Evolutionary conservation across 495 filamentous ascomycete species (phyloP).

Genomic region (Penicillium cinerascens): DNA sequence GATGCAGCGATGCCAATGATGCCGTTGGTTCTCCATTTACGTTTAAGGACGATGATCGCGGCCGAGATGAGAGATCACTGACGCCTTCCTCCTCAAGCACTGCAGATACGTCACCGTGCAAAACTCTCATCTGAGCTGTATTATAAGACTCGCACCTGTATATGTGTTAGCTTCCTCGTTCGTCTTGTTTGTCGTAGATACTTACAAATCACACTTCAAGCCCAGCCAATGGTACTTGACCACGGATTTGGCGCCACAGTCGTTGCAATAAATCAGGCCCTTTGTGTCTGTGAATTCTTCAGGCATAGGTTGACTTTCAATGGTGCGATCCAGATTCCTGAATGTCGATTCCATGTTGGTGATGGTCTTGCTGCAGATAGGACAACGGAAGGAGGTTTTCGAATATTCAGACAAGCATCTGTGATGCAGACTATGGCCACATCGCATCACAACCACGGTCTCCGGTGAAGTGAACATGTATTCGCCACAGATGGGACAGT

Average conservation of each 20-base stretch:
- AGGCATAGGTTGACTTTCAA: slow-evolving; percentile 90
- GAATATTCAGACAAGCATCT: slow-evolving; percentile 82
- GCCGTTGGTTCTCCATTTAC: slow-evolving; percentile 22
- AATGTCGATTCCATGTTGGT: slow-evolving; percentile 97
- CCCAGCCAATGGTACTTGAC: slow-evolving; percentile 94
- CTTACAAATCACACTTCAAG: slow-evolving; percentile 75
- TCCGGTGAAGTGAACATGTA: slow-evolving; percentile 95
- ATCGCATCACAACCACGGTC: slow-evolving; percentile 89
- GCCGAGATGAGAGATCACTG: slow-evolving; percentile 14
- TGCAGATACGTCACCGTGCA: slow-evolving; percentile 39
- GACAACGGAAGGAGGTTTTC: slow-evolving; percentile 86
- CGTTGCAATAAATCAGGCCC: slow-evolving; percentile 86
- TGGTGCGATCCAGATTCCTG: slow-evolving; percentile 78
- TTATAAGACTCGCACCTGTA: slow-evolving; percentile 74
- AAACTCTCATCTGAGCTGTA: slow-evolving; percentile 67
- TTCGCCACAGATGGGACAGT: slow-evolving; percentile 97
- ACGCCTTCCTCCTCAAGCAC: slow-evolving; percentile 23
- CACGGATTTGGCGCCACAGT: slow-evolving; percentile 81
- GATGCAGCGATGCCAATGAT: slow-evolving; percentile 26
- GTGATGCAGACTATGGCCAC: slow-evolving; percentile 92
- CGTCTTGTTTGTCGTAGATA: neutral
- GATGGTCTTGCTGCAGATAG: slow-evolving; percentile 88
- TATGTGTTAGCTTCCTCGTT: slow-evolving; percentile 18
- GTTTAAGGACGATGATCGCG: slow-evolving; percentile 29
- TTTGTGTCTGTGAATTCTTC: slow-evolving; percentile 72